These are phyloP conservation scores for Torulaspora indica DNA, from an alignment of 805 yeast genomes.

Conservation along the genomic window DNA sequence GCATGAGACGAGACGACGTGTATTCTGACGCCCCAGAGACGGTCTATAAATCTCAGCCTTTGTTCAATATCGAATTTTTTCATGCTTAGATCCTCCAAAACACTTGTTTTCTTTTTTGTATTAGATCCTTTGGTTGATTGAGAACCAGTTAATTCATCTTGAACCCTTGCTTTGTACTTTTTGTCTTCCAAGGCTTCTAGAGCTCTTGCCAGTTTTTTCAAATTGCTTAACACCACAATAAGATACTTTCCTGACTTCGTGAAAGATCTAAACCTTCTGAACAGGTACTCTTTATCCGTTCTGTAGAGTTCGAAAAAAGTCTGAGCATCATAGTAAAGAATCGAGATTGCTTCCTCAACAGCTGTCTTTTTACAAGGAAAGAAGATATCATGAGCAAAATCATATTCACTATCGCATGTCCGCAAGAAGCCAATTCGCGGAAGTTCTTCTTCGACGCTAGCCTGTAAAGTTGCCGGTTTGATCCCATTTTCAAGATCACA, in stretches of 20 bases:
- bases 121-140: slow-evolving; percentile 5
- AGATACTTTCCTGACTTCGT: slow-evolving; percentile 31
- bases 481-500: slow-evolving; percentile 19
- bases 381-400: slow-evolving; percentile 46
- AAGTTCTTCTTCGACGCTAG: slow-evolving; percentile 22
- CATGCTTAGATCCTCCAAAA: slow-evolving; percentile 17
- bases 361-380: slow-evolving; percentile 46
- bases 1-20: slow-evolving; percentile 41
- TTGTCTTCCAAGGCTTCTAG: slow-evolving; percentile 45
- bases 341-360: slow-evolving; percentile 42
- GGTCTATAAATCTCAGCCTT: slow-evolving; percentile 43
- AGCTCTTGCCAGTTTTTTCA: slow-evolving; percentile 43
- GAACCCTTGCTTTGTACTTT: slow-evolving; percentile 40
- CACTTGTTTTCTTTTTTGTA: slow-evolving; percentile 11
- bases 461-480: slow-evolving; percentile 28
- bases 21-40: slow-evolving; percentile 45
- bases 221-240: slow-evolving; percentile 46
- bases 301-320: slow-evolving; percentile 40
- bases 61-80: slow-evolving; percentile 37
- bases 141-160: slow-evolving; percentile 26
- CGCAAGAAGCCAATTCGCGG: slow-evolving; percentile 54
- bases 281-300: slow-evolving; percentile 25
- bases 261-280: slow-evolving; percentile 24
- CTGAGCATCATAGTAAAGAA: slow-evolving; percentile 45
- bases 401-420: slow-evolving; percentile 45